Base-by-base conservation (phyloP, 169 alveolate species). In the Theileria orientalis region DNA sequence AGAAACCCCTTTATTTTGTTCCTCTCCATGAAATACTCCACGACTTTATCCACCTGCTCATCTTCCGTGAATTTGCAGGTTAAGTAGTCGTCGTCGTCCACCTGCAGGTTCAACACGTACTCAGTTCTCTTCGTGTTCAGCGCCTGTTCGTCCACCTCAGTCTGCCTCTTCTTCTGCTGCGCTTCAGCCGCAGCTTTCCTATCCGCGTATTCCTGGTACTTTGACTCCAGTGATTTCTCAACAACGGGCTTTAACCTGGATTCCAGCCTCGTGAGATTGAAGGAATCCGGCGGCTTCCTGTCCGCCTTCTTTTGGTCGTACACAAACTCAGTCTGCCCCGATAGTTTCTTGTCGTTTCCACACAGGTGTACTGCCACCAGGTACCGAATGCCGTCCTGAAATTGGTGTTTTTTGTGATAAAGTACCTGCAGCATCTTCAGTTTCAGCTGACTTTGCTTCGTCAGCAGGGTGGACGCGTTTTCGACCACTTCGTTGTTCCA, bases 391-490 rank as follows among this genome's bases (percentile, higher is more conserved):
- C 61, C 83, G 13, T 42, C 57, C 83, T 74, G 66, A 11, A 27
- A 14, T 23, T 16, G 1, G 41, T 21, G n/a, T 16, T 21, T n/a
- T 19, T 16, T 21, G 0, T 11, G 8, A 0, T 6, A 0, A 37
- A 64, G 14, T 33, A 42, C 86, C 68, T 67, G 62, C 40, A 76
- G 68, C 52, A 59, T 66, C 23, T 59, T 59, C 11, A 75, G 77
- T 35, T 68, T 75, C 41, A 75, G 42, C 41, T 66, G 37, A 1
- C 25, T 2, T 9, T 68, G 42, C 37, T 63, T 64, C 16, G 86
- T 77, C 23, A 54, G 46, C 19, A 77, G 68, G 7, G 86, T 77
- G 7, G 86, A 69, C 9, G 82, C 78, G 41, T 77, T 77, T 62
- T 77, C 82, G 21, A 77, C 82, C 0, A 69, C 21, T 30, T 76